Conservation (phyloP, 140 eudicot species). For the Bidens hawaiensis region DNA sequence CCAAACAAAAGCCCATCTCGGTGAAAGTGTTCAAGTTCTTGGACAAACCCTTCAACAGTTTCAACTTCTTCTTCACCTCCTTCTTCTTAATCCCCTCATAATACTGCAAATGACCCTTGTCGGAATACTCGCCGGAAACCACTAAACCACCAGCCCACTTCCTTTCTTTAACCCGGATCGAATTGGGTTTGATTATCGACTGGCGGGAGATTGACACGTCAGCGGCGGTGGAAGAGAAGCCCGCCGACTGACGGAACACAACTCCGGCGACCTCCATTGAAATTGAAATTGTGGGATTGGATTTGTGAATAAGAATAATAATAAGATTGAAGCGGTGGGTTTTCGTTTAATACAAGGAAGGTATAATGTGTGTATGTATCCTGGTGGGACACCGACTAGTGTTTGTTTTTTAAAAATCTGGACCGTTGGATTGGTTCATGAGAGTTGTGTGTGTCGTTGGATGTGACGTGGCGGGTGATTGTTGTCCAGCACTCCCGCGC, state of each 20-base stretch:
- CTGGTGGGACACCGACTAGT: not conserved
- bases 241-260: constrained; percentile 28
- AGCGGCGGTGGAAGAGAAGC: constrained; percentile 6
- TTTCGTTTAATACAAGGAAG: constrained; percentile 16
- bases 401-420: constrained; percentile 7
- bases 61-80: constrained; percentile 54
- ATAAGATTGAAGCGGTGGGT: not conserved
- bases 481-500: constrained; percentile 41
- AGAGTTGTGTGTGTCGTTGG: not conserved
- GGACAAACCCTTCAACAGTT: constrained; percentile 52
- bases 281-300: constrained; percentile 7
- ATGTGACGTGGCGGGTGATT: constrained; percentile 35
- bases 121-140: constrained; percentile 34
- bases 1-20: constrained; percentile 53
- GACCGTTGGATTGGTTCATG: constrained; percentile 11
- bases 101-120: constrained; percentile 37
- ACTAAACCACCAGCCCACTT: constrained; percentile 1
- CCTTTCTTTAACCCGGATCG: not conserved
- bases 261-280: constrained; percentile 45
- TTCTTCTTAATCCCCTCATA: constrained; percentile 37
- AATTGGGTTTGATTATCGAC: not conserved
- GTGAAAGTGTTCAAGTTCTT: constrained; percentile 45
- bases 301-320: not conserved
- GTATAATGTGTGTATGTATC: not conserved
- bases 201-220: constrained; percentile 8